Conservation (phyloP, 2,329 filamentous ascomycete genomes). For the Cadophora malorum region DNA sequence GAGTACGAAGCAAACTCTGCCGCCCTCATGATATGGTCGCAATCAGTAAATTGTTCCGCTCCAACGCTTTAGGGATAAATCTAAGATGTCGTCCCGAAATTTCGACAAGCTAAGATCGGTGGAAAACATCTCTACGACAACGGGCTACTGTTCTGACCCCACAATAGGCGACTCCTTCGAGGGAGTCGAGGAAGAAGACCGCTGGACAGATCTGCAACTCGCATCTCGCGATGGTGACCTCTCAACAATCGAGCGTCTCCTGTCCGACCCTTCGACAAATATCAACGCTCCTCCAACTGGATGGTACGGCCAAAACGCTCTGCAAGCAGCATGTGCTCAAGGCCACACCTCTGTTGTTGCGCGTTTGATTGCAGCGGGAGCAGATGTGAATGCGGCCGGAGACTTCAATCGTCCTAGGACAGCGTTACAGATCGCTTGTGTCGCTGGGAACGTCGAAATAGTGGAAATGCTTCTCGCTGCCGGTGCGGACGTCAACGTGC, state of each 20-base stretch:
- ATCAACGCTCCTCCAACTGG: constrained; percentile 7
- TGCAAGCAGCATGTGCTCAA: constrained; percentile 14
- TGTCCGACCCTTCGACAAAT: constrained; percentile 5
- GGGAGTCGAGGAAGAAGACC: constrained; percentile 14
- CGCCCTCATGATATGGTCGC: background rate
- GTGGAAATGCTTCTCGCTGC: constrained; percentile 12
- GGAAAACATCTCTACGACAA: constrained; percentile 17
- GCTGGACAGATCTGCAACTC: constrained; percentile 12
- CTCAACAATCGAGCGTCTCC: constrained; percentile 1
- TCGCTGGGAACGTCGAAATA: constrained; percentile 1
- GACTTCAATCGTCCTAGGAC: constrained; percentile 12
- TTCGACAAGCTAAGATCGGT: constrained; percentile 7
- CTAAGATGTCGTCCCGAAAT: background rate
- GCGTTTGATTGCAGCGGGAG: constrained; percentile 10
- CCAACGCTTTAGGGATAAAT: background rate
- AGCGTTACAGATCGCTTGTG: constrained; percentile 12
- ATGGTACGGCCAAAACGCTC: constrained; percentile 17
- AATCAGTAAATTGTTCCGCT: background rate
- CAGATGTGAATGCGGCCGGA: constrained; percentile 14
- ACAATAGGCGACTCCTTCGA: background rate
- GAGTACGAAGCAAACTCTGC: background rate
- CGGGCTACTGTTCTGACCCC: constrained; percentile 16
- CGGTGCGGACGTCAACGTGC: background rate
- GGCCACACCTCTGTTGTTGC: background rate
- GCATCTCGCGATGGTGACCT: constrained; percentile 6